Percentiles rank a stretch among this genome's conserved stretches.
Conservation (phyloP, 2,329 filamentous ascomycete genomes). For the Stylonectria norvegica region DNA sequence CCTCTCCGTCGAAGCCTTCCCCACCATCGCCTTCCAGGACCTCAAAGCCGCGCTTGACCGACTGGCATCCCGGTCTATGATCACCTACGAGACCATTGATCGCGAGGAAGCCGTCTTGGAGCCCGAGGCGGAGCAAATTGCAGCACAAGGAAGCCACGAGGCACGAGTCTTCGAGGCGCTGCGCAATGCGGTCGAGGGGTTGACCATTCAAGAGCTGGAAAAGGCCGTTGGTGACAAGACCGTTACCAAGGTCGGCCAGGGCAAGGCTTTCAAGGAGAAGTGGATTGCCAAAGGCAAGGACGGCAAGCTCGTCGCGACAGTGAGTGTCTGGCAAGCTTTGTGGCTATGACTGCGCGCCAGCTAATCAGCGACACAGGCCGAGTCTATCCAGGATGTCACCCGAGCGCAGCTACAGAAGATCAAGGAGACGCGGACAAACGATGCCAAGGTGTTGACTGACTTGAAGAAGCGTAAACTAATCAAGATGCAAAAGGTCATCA, state of each 20-base stretch:
- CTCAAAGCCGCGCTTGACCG: slow-evolving; percentile 88
- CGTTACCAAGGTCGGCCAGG: slow-evolving; percentile 80
- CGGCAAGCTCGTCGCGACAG: slow-evolving; percentile 52
- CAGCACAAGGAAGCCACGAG: slow-evolving; percentile 74
- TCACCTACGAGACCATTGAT: slow-evolving; percentile 80
- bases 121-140: slow-evolving; percentile 68
- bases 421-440: slow-evolving; percentile 65
- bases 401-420: slow-evolving; percentile 72
- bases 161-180: slow-evolving; percentile 78
- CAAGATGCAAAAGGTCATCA: slow-evolving; percentile 76
- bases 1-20: slow-evolving; percentile 67
- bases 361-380: slow-evolving; percentile 42
- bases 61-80: slow-evolving; percentile 79
- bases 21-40: slow-evolving; percentile 59
- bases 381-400: slow-evolving; percentile 77
- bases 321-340: slow-evolving; percentile 28
- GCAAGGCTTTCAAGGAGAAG: slow-evolving; percentile 84
- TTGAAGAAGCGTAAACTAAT: slow-evolving; percentile 91
- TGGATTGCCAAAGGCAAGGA: slow-evolving; percentile 64
- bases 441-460: slow-evolving; percentile 74
- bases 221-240: slow-evolving; percentile 68
- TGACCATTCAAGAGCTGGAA: slow-evolving; percentile 74
- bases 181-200: slow-evolving; percentile 68
- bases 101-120: slow-evolving; percentile 75
- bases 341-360: neutral